Percentiles rank a stretch among this genome's conserved stretches.
phyloP scores from a whole-genome alignment of 106 monocot genomes.

The Alisma plantagoaquatica region DNA sequence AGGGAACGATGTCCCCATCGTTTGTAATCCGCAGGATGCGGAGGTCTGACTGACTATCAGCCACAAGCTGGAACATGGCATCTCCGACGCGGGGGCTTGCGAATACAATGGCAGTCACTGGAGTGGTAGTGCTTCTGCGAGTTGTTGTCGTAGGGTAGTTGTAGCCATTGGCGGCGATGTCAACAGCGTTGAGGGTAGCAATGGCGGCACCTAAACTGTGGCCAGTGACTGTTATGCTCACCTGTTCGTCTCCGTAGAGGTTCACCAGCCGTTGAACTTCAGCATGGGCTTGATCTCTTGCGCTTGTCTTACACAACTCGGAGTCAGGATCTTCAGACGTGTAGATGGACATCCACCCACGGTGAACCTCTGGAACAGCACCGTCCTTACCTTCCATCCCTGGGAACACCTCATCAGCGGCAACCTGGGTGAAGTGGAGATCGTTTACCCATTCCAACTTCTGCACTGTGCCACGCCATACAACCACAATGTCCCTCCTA shows the following conservation, averaged over 20 bases:
- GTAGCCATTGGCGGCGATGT: neutral
- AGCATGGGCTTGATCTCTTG: neutral
- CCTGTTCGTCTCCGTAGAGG: neutral
- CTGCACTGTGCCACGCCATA: neutral
- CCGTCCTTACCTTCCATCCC: neutral
- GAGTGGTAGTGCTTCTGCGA: neutral
- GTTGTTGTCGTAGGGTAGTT: neutral
- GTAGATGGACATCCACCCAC: neutral
- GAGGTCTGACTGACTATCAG: neutral
- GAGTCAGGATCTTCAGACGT: neutral
- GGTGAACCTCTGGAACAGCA: neutral
- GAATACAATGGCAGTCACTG: neutral
- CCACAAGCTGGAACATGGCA: neutral
- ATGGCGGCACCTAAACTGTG: neutral
- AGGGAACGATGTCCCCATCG: neutral
- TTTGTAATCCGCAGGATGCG: neutral
- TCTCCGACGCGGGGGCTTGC: neutral
- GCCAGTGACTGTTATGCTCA: neutral
- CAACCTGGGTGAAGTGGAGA: too few relatives aligned
- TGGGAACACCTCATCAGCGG: too few relatives aligned
- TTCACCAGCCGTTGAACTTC: neutral
- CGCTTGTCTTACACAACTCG: neutral
- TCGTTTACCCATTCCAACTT: neutral
- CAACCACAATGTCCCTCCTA: neutral
- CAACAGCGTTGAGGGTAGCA: neutral